Percentiles rank a stretch among this genome's conserved stretches.
phyloP scores from a whole-genome alignment of 2,329 filamentous ascomycete genomes.

The Venturia aucupariae region DNA sequence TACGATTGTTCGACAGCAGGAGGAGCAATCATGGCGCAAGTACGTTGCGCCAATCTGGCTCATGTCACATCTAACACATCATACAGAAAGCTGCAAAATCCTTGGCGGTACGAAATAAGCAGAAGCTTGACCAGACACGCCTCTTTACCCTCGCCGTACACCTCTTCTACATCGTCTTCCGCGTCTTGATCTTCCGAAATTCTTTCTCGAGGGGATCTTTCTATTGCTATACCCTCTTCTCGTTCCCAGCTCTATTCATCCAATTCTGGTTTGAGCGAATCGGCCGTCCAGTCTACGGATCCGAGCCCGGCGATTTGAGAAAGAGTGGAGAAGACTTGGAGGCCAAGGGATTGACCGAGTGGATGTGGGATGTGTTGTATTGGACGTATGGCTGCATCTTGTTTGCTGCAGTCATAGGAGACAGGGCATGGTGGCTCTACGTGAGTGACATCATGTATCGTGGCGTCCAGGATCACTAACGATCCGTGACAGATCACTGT shows the following conservation, averaged over 20 bases:
- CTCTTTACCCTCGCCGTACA: conserved; percentile 66
- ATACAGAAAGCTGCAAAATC: conserved; percentile 44
- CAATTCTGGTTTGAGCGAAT: conserved; percentile 79
- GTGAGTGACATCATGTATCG: conserved; percentile 20
- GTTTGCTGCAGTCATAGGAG: conserved; percentile 67
- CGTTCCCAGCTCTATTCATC: conserved; percentile 65
- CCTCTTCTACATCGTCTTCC: conserved; percentile 61
- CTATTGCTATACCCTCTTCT: conserved; percentile 62
- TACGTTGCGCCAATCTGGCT: neutral
- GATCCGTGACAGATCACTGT: conserved; percentile 25
- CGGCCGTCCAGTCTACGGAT: conserved; percentile 66
- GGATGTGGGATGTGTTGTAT: conserved; percentile 96
- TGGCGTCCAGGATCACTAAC: neutral
- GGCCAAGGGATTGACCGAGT: conserved; percentile 83
- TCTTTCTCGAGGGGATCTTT: conserved; percentile 44
- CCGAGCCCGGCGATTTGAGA: conserved; percentile 47
- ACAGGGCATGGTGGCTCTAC: conserved; percentile 65
- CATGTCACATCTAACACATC: neutral
- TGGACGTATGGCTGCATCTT: conserved; percentile 77
- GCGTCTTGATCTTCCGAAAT: conserved; percentile 54
- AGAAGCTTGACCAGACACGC: conserved; percentile 73
- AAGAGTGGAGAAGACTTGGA: conserved; percentile 79
- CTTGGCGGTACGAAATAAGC: conserved; percentile 68
- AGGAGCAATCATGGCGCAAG: conserved; percentile 12
- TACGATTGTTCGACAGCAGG: neutral